Evolutionary conservation across 495 filamentous ascomycete species (phyloP).

Genomic region (Talaromyces trachyspermus): DNA sequence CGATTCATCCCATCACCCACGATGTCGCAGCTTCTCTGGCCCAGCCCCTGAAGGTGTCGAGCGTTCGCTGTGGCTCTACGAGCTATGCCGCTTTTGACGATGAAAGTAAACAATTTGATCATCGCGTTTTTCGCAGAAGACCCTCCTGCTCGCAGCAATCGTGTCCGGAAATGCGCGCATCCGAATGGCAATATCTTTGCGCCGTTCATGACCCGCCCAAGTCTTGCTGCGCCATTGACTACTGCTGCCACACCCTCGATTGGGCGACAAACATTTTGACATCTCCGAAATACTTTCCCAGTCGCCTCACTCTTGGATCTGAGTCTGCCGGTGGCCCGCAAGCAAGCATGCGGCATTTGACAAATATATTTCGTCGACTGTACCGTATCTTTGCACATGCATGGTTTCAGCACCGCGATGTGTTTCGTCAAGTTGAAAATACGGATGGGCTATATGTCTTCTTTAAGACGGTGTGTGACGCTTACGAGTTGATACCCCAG

Average conservation of each 20-base stretch:
- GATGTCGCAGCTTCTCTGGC: constrained; percentile 66
- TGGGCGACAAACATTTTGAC: constrained; percentile 91
- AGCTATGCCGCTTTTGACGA: constrained; percentile 92
- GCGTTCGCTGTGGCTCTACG: constrained; percentile 88
- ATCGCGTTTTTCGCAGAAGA: constrained; percentile 85
- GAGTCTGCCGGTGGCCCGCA: constrained; percentile 54
- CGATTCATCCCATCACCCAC: constrained; percentile 59
- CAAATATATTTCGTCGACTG: constrained; percentile 87
- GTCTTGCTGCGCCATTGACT: constrained; percentile 94
- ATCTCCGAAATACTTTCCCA: constrained; percentile 85
- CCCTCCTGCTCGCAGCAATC: constrained; percentile 80
- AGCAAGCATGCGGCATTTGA: constrained; percentile 69
- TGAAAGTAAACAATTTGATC: constrained; percentile 86
- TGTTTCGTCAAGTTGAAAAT: constrained; percentile 95
- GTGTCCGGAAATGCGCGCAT: constrained; percentile 96
- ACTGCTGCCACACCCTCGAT: constrained; percentile 96
- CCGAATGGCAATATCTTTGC: constrained; percentile 98
- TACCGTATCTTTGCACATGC: constrained; percentile 98
- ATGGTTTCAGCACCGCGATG: constrained; percentile 91
- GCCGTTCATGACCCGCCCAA: constrained; percentile 95
- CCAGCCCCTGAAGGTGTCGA: constrained; percentile 74
- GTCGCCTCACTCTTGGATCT: constrained; percentile 64
- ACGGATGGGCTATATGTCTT: constrained; percentile 84
- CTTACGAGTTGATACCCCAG: constrained; percentile 77
- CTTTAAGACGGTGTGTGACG: constrained; percentile 94